These are phyloP conservation scores for Alloteropsis semialata DNA, from an alignment of 176 grass and related monocot genomes.

Conservation along the genomic window DNA sequence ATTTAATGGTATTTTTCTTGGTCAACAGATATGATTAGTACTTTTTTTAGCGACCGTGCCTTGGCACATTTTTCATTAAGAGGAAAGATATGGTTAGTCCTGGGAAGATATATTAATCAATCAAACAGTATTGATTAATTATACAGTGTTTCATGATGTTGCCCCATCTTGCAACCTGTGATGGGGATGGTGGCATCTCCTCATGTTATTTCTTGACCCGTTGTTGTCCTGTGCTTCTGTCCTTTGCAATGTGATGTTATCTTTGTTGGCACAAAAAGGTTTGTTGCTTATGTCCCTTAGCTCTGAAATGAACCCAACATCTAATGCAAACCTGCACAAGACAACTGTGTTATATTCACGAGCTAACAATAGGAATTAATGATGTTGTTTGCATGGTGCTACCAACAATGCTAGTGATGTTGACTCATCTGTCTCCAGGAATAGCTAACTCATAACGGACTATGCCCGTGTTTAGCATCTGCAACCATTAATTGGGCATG, in stretches of 20 bases:
- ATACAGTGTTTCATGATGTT: background rate
- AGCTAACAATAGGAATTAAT: background rate
- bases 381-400: background rate
- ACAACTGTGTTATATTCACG: background rate
- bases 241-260: background rate
- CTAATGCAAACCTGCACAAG: background rate
- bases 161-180: background rate
- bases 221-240: background rate
- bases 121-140: background rate
- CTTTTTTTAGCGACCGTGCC: no score
- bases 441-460: background rate
- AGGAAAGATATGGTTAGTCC: background rate
- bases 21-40: no score
- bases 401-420: background rate
- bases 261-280: background rate
- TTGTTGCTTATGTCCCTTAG: background rate
- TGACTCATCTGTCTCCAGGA: background rate
- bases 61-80: no score
- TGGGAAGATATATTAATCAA: conserved; percentile 5
- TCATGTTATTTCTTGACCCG: background rate
- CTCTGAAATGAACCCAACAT: background rate
- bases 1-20: background rate
- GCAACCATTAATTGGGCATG: background rate
- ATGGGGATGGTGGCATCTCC: background rate
- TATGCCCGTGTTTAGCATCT: background rate